A percentile compares a stretch with the other conserved stretches of the same genome.
These are phyloP conservation scores for Solanum arcanum DNA, from an alignment of 257 asterid genomes.

Conservation along the genomic window DNA sequence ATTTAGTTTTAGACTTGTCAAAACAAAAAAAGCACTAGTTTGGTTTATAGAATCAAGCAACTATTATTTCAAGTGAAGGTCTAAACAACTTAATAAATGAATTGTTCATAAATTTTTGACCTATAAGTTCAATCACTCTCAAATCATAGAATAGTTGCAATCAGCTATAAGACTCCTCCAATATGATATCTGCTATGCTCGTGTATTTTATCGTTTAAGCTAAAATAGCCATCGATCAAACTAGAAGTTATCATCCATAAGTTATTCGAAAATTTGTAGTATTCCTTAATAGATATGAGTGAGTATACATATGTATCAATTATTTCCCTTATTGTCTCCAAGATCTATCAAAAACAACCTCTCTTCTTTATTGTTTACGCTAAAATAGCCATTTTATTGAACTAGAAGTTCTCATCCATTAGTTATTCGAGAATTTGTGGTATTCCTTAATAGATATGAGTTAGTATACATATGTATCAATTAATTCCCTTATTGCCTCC, in stretches of 20 bases:
- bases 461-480: neutral
- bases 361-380: neutral
- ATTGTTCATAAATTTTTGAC: neutral
- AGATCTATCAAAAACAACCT: neutral
- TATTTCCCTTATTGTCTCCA: neutral
- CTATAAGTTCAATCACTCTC: neutral
- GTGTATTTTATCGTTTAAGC: neutral
- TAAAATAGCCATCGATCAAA: neutral
- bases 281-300: neutral
- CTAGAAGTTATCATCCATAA: neutral
- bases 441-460: neutral
- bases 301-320: neutral
- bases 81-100: neutral
- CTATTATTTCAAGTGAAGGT: neutral
- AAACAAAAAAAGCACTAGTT: neutral
- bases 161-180: neutral
- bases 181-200: neutral
- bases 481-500: neutral
- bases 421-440: neutral
- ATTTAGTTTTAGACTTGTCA: neutral
- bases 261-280: neutral
- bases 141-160: neutral
- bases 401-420: neutral
- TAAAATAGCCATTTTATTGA: neutral
- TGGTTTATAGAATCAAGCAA: neutral